Evolutionary conservation across 2,329 filamentous ascomycete species (phyloP).

Genomic region (Aureobasidium lini): DNA sequence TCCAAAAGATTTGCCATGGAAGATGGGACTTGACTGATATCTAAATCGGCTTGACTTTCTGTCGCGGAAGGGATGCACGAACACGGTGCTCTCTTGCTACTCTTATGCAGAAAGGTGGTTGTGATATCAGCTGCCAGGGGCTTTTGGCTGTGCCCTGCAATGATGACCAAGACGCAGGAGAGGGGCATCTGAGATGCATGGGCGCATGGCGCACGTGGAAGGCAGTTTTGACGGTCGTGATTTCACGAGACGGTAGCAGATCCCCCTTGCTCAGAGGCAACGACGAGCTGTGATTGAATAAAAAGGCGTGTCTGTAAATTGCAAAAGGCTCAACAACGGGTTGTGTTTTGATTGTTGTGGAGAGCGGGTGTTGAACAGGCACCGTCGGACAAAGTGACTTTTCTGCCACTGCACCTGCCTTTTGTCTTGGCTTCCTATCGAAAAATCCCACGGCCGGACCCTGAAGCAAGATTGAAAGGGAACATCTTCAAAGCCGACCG

Average conservation of each 20-base stretch:
- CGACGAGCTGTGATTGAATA: neutral
- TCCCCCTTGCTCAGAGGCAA: neutral
- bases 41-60: too few species aligned
- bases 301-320: neutral
- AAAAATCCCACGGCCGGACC: slow-evolving; percentile 7
- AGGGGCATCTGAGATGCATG: neutral
- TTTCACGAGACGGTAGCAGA: neutral
- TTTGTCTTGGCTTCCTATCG: neutral
- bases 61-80: too few species aligned
- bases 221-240: neutral
- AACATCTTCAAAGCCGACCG: neutral
- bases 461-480: slow-evolving; percentile 1
- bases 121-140: too few species aligned
- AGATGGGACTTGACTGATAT: too few species aligned
- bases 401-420: too few species aligned
- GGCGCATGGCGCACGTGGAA: neutral
- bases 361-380: neutral
- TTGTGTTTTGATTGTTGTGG: neutral
- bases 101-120: too few species aligned
- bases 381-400: neutral
- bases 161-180: neutral
- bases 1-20: too few species aligned
- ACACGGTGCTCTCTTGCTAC: too few species aligned
- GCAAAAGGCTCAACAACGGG: neutral
- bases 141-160: too few species aligned